Percentiles rank a stretch among this genome's conserved stretches.
Evolutionary conservation across 805 yeast species (phyloP).

Genomic region (Lipomyces yamanashiensis): DNA sequence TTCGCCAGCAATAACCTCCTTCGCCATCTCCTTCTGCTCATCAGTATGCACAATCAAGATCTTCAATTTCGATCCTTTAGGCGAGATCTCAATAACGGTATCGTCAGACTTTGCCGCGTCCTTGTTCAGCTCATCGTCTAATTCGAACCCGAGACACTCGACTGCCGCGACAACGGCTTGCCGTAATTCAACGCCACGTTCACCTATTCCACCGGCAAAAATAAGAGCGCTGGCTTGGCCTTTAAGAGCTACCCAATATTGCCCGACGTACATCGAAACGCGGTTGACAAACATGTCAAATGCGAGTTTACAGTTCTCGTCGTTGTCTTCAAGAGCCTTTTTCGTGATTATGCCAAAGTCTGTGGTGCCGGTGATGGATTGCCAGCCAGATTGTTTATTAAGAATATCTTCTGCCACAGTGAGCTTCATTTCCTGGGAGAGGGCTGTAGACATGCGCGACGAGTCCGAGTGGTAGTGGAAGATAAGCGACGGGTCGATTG

Average conservation of each 20-base stretch:
- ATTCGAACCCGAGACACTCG: conserved; percentile 27
- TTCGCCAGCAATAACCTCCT: conserved; percentile 14
- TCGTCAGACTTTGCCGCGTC: conserved; percentile 20
- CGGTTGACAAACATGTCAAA: conserved; percentile 36
- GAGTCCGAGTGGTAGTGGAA: conserved; percentile 35
- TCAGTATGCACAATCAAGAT: conserved; percentile 33
- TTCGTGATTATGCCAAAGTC: conserved; percentile 33
- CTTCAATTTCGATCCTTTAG: conserved; percentile 14
- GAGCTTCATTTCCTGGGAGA: conserved; percentile 29
- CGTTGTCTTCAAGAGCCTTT: conserved; percentile 17
- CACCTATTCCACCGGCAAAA: conserved; percentile 38
- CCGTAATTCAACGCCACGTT: conserved; percentile 29
- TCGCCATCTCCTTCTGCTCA: conserved; percentile 36
- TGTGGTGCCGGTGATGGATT: conserved; percentile 35
- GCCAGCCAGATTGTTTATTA: conserved; percentile 34
- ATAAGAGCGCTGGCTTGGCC: conserved; percentile 33
- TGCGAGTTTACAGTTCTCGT: conserved; percentile 32
- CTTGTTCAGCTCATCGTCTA: conserved; percentile 23
- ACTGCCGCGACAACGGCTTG: conserved; percentile 21
- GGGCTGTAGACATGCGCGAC: conserved; percentile 34
- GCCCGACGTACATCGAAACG: conserved; percentile 31
- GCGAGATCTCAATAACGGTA: conserved; percentile 21
- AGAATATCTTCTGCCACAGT: conserved; percentile 37
- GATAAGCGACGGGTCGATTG: conserved; percentile 34
- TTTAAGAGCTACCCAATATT: conserved; percentile 31